Base-by-base conservation (phyloP, 148 eudicot genomes). In the Simmondsia chinensis region DNA sequence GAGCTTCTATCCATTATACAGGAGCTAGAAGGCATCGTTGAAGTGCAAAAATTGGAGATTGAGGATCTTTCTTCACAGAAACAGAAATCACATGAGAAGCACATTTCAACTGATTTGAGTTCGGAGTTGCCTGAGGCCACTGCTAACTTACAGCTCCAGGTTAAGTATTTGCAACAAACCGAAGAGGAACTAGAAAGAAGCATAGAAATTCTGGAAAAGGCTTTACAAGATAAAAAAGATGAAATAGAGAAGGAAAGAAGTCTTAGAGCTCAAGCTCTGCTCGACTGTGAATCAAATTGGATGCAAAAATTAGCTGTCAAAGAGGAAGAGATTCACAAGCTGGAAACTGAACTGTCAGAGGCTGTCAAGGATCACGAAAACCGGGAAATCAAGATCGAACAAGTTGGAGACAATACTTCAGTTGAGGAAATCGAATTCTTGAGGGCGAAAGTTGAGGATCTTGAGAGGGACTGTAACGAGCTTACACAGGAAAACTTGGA, bases 1-100 rank as follows among this genome's bases (percentile, higher is more conserved):
- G 93, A 89, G 61, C 93, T 89, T 48, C 63, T 85, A 42, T 67
- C 76, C 52, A 58, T 89, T 61, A 78, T 89, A 54, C 85, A 79
- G 62, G 97, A 89, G 66, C 71, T 89, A 44, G 97, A 89, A 64
- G 78, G 71, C 23, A 76, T 73, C 9, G 54, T 82, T 34, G 97
- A 89, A 59, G 50, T 66, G 21, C 97, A 89, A 69, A 89, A 68
- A 53, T 56, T 39, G 27, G 95, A 89, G 54, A 85, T 85, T 39
- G 76, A 76, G 46, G 63, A 63, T 43, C 78, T 89, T 48, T 73
- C 89, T 26, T 52, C 72, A 19, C 56, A 63, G 26, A 53, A 65
- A n/a, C 20, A 19, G 46, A 66, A 70, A 45, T 44, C 66, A 25
- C 46, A 50, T 22, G 64, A 65, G 40, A 24, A n/a, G n/a, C n/a